A percentile compares a stretch with the other conserved stretches of the same genome.
Evolutionary conservation across 139 green algal species (phyloP).

Genomic region (Tetratostichococcus sp.): DNA sequence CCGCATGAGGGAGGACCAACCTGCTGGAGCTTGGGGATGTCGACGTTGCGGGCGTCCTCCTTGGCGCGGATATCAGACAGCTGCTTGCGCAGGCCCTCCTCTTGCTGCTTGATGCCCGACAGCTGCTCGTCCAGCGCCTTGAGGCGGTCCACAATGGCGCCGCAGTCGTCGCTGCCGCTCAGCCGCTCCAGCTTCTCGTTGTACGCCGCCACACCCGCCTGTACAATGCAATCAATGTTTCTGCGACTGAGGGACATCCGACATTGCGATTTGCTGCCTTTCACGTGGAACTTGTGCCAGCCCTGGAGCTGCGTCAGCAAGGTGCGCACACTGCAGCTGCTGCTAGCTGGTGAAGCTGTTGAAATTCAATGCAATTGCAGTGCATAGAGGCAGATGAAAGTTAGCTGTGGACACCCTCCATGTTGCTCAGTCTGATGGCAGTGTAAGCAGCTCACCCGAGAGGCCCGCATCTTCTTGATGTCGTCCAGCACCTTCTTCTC

Average conservation of each 20-base stretch:
- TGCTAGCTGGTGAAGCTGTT: too few relatives aligned
- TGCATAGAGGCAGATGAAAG: too few relatives aligned
- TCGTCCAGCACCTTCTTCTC: constrained; percentile 54
- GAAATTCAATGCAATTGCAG: too few relatives aligned
- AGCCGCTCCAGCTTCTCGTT: constrained; percentile 41
- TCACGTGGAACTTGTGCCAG: too few relatives aligned
- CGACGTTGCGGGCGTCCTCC: constrained; percentile 3
- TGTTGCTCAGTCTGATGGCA: too few relatives aligned
- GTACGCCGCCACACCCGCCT: constrained; percentile 39
- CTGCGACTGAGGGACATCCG: too few relatives aligned
- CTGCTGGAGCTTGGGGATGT: background rate
- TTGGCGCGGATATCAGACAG: constrained; percentile 20
- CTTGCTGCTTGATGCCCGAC: constrained; percentile 43
- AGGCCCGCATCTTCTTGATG: constrained; percentile 52
- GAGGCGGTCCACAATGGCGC: constrained; percentile 28
- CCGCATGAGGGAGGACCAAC: too few relatives aligned
- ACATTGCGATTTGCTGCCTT: too few relatives aligned
- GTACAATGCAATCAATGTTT: too few relatives aligned
- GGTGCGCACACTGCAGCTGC: too few relatives aligned
- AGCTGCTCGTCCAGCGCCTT: constrained; percentile 44
- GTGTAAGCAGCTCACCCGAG: constrained; percentile 11
- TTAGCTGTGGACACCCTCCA: too few relatives aligned
- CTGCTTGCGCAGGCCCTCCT: constrained; percentile 26
- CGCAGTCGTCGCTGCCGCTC: constrained; percentile 27
- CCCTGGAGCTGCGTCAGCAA: too few relatives aligned